Base-by-base conservation (phyloP, 2,329 filamentous ascomycete species). In the Aspergillus hiratsukae region DNA sequence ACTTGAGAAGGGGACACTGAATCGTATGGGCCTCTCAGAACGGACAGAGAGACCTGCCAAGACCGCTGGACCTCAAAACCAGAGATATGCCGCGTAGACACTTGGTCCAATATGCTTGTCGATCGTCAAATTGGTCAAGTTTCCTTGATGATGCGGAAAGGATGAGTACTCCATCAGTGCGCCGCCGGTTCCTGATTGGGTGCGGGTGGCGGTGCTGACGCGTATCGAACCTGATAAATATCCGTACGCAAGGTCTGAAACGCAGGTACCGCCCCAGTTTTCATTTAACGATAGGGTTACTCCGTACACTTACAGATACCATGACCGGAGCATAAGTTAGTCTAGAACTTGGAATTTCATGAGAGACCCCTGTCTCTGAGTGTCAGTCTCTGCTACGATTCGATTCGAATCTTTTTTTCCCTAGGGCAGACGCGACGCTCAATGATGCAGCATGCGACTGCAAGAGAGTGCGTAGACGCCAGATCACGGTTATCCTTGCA, bases 11-110 rank as follows among this genome's bases (percentile, higher is more conserved):
- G 54, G 43, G 23, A 53, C 45, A 55, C 48, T 51, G 29, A 49
- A 52, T 50, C 19, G 50, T 48, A 51, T 29, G 57, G 54, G 52
- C 43, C 43, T 27, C 43, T 46, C 21, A 46, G 43, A 46, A 6
- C 10, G 23, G 51, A 29, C 54, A 40, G 52, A 53, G 55, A 51
- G 51, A 48, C 29, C 48, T 63, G 66, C 66, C 66, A 69, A 69
- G 66, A 60, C 57, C 54, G 9, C 19, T 54, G 54, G 54, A 53
- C 54, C 41, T 48, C 46, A 21, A 56, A 53, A 43, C 49, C 52
- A 56, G 40, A 53, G 57, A 60, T 62, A 57, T 60, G 61, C 61
- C 61, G 60, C 61, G 60, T 58, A 57, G 58, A 49, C 49, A 49
- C 49, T 53, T 23, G 23, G 23, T 23, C 23, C 23, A 3, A 3